Evolutionary conservation across 2,329 filamentous ascomycete genomes (phyloP).

Genomic region (Fusarium scirpi): DNA sequence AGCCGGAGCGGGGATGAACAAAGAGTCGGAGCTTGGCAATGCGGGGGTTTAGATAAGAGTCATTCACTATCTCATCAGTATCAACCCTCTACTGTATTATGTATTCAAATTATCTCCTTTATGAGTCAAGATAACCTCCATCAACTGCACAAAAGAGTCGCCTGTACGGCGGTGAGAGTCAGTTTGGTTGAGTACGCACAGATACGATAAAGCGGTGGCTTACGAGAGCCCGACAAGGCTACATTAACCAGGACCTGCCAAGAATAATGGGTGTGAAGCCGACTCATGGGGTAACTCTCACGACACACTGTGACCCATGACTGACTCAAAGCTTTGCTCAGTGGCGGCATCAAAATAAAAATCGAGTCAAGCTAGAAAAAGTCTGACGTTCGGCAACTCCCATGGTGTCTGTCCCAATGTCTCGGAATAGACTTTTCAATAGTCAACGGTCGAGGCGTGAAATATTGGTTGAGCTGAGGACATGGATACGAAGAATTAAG

Average conservation of each 20-base stretch:
- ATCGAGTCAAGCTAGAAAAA: background rate
- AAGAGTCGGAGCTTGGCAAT: conserved; percentile 15
- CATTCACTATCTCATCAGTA: conserved; percentile 1
- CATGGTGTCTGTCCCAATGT: background rate
- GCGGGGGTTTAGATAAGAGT: conserved; percentile 20
- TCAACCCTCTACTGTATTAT: too few relatives aligned
- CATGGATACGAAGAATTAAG: background rate
- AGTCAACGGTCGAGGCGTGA: conserved; percentile 4
- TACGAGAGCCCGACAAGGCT: conserved; percentile 31
- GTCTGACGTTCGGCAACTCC: conserved; percentile 4
- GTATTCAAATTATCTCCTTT: background rate
- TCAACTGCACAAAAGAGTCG: background rate
- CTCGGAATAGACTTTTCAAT: conserved; percentile 20
- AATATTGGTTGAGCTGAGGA: background rate
- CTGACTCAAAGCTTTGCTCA: conserved; percentile 35
- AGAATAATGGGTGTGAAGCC: background rate
- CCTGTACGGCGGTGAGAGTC: conserved; percentile 10
- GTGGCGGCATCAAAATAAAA: conserved; percentile 16
- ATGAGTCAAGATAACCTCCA: conserved; percentile 16
- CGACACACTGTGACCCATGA: conserved; percentile 33
- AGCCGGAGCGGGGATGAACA: conserved; percentile 29
- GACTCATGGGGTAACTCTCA: background rate
- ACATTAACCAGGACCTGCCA: background rate
- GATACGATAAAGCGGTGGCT: conserved; percentile 27
- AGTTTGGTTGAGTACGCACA: background rate